Base-by-base conservation (phyloP, 1,284 basidiomycete genomes). In the Pascua guehoae region DNA sequence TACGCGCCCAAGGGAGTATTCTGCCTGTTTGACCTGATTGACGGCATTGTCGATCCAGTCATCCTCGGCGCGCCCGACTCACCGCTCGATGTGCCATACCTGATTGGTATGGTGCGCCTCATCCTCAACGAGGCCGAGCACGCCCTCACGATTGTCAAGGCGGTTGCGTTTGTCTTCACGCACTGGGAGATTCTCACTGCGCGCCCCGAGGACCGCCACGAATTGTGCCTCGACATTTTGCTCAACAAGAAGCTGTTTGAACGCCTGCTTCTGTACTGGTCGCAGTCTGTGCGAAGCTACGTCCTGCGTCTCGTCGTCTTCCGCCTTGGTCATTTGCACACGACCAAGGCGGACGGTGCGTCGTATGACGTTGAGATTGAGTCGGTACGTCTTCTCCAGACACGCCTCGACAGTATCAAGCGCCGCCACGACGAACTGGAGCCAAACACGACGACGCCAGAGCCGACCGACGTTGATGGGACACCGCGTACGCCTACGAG, bases 1-100 rank as follows among this genome's bases (percentile, higher is more conserved):
- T 81, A 79, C 65, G 78, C 80, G 16, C 79, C 79, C 14, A 76
- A 79, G 54, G 77, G 79, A 12, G 78, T 81, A 18, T 81, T 80
- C 64, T 79, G 74, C 46, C 62, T 79, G 17, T 78, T 79, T 52
- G 77, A 79, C 61, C 60, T 79, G n/a, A 61, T 79, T 15, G 74
- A 77, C 52, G 73, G 72, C 10, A 66, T 75, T 15, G 71, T 77
- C 48, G 72, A 76, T 58, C 70, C 76, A 2, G 65, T 70, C 14
- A 60, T 68, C 40, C 57, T 57, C 7, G 62, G 60, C 16, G 57
- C 56, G 15, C 41, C 47, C 16, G 50, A 64, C 51, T 67, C 71
- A 17, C 62, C 80, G 41, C 72, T 81, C 53, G 78, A 81, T 61
- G 68, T 77, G 17, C 71, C 73, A 12, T 76, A 79, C 67, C 62